These are phyloP conservation scores for Pichia sp. DNA, from an alignment of 1,139 yeast species.

Conservation along the genomic window DNA sequence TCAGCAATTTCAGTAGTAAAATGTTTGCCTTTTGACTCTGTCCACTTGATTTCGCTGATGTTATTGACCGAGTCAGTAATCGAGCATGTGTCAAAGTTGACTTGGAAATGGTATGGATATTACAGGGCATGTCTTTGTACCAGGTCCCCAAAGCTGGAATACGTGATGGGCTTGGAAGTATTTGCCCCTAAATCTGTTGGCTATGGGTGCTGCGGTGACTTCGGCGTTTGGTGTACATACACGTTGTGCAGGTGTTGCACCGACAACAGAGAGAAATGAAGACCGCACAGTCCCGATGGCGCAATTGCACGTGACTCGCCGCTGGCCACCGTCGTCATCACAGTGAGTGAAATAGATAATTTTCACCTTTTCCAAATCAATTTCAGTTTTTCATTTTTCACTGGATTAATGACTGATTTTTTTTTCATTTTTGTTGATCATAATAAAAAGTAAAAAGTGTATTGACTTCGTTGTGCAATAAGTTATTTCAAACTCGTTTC, in stretches of 20 bases:
- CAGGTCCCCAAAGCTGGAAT: neutral
- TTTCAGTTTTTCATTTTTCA: neutral
- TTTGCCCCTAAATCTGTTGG: too few species aligned
- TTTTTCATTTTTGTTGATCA: neutral
- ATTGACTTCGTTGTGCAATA: neutral
- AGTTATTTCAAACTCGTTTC: neutral
- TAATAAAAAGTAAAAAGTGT: too few species aligned
- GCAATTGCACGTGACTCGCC: neutral
- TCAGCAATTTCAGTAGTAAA: neutral
- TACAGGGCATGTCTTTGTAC: neutral
- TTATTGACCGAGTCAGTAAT: neutral
- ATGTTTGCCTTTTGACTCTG: neutral
- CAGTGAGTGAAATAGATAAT: too few species aligned
- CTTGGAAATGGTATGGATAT: neutral
- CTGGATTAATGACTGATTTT: neutral
- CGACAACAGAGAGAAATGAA: neutral
- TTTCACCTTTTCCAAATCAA: neutral
- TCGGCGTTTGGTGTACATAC: too few species aligned
- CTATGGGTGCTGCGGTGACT: too few species aligned
- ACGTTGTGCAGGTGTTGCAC: neutral
- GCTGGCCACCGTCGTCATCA: neutral
- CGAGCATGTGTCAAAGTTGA: neutral
- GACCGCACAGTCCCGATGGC: neutral
- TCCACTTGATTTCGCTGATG: neutral
- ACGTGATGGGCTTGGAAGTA: too few species aligned